Evolutionary conservation across 129 eudicot species (phyloP), one percentile per base, ranked within the genome.

Genomic region (Rutidosis leptorrhynchoides): DNA sequence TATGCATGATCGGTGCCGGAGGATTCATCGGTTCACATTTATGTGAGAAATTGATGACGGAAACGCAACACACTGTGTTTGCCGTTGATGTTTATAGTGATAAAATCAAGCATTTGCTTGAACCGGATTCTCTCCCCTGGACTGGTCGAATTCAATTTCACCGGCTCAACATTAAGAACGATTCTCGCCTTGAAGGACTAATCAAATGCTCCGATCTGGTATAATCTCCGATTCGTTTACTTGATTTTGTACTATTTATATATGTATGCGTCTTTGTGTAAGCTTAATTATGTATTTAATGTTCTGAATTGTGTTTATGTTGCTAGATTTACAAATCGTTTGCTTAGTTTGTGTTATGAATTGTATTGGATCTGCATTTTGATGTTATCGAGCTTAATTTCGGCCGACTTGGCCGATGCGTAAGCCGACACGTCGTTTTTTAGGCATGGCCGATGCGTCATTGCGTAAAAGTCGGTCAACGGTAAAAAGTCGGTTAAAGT

Each of bases 1-100:
- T 88, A 72, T 93, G 98, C 82, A 88, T 89, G 96, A 93, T 93
- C 37, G 98, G 98, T 1, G 96, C 96, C 62, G 98, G 98, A 56
- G 98, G 98, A 12, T 93, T 93, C 90, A 93, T 93, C 28, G 98
- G 98, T 7, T 93, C 98, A 28, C 98, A 93, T 68, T 82, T 93
- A 65, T 93, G 98, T 72, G 96, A 93, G 87, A 93, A 88, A 70
- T 62, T 93, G 72, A 71, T 93, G 89, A 16, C 78, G 23, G 95
- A 93, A 73, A 93, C 96, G 20, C 74, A 80, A 35, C 98, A 93
- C 79, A 88, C 71, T 35, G 87, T 93, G 28, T 68, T 88, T 56
- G 98, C 96, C 6, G 98, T 93, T 20, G 98, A 93, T 46, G 98
- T 93, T 6, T 86, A 89, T 69, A 86, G 72, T 70, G 98, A 93